Evolutionary conservation across 116 monocot genomes (phyloP).

Genomic region (Papilionanthe hybrid): DNA sequence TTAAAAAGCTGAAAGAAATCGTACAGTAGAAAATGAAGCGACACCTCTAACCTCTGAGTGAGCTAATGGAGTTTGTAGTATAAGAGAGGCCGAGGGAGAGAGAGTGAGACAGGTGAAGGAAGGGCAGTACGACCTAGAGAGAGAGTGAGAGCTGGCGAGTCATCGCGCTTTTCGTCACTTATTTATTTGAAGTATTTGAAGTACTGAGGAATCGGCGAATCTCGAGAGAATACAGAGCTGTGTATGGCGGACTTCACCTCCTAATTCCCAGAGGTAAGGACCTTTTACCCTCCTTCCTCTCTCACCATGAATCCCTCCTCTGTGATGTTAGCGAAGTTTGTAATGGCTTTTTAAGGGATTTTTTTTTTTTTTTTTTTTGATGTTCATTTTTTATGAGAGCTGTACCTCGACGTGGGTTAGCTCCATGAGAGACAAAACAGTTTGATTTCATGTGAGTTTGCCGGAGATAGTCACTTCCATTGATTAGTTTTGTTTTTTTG

Average conservation of each 20-base stretch:
- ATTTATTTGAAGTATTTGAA: conserved; percentile 6
- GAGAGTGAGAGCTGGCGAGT: not conserved
- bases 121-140: not conserved
- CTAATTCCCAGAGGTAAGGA: conserved; percentile 10
- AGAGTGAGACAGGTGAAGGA: not conserved
- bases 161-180: not conserved
- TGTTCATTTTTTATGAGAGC: not conserved
- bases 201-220: conserved; percentile 24
- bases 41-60: not conserved
- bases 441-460: conserved; percentile 13
- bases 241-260: conserved; percentile 13
- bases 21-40: not conserved
- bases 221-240: conserved; percentile 12
- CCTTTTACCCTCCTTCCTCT: not conserved
- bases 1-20: no score
- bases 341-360: not conserved
- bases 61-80: not conserved
- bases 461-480: not conserved
- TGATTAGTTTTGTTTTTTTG: not conserved
- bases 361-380: not conserved
- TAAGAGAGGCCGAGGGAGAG: not conserved
- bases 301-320: not conserved
- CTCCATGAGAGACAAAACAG: not conserved
- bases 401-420: not conserved
- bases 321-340: not conserved